Percentiles rank a stretch among this genome's conserved stretches.
These are phyloP conservation scores for Pythium phragmitis DNA, from an alignment of 352 stramenopile species.

Conservation along the genomic window DNA sequence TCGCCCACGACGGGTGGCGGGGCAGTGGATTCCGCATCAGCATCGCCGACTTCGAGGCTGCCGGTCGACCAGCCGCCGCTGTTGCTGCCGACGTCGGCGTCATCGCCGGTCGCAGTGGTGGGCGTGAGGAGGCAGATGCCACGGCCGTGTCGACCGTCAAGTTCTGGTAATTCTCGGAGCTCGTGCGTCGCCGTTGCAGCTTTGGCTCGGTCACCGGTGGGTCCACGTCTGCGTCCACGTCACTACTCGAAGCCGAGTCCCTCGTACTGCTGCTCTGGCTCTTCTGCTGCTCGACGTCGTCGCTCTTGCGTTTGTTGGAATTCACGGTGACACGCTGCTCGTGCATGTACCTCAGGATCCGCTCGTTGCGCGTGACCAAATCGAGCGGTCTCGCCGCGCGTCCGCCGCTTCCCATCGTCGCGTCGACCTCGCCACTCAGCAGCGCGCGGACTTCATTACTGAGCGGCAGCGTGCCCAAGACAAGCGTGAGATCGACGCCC, in stretches of 20 bases:
- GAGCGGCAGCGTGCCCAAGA: slow-evolving; percentile 33
- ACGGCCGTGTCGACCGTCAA: slow-evolving; percentile 17
- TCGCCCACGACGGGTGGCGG: slow-evolving; percentile 25
- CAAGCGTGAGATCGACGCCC: slow-evolving; percentile 62
- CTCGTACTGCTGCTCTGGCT: background rate
- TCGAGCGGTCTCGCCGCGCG: slow-evolving; percentile 26
- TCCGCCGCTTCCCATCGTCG: background rate
- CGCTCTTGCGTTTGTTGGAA: slow-evolving; percentile 49
- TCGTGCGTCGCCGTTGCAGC: slow-evolving; percentile 14
- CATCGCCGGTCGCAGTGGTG: slow-evolving; percentile 11
- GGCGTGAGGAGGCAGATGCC: slow-evolving; percentile 9
- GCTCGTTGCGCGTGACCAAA: slow-evolving; percentile 52
- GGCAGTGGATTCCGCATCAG: slow-evolving; percentile 17
- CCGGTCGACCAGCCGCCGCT: background rate
- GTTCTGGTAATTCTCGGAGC: slow-evolving; percentile 18
- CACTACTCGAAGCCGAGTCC: background rate
- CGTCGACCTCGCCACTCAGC: slow-evolving; percentile 10
- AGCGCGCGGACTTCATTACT: slow-evolving; percentile 6
- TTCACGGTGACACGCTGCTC: slow-evolving; percentile 25
- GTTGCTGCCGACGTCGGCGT: background rate
- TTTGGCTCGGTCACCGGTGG: too few relatives aligned
- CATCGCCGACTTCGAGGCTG: slow-evolving; percentile 1
- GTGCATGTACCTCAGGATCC: slow-evolving; percentile 53
- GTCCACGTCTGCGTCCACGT: background rate
- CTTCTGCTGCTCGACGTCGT: slow-evolving; percentile 29